phyloP scores from a whole-genome alignment of 441 rosid species.

The Eutrema salsugineum region DNA sequence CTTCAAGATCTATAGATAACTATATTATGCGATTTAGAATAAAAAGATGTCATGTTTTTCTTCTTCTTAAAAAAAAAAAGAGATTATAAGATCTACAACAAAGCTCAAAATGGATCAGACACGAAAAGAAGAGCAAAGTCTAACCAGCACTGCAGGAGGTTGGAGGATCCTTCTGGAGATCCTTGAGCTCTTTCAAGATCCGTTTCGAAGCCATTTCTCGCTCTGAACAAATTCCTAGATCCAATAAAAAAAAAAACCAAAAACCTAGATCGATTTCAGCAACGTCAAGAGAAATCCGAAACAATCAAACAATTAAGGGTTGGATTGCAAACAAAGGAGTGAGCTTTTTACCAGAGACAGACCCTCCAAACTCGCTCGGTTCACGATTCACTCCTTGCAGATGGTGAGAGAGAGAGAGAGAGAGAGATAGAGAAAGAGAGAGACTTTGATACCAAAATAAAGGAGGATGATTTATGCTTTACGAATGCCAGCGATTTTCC shows the following conservation, averaged over 20 bases:
- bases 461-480: background rate
- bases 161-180: slow-evolving; percentile 69
- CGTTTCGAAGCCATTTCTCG: slow-evolving; percentile 59
- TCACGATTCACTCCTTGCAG: slow-evolving; percentile 18
- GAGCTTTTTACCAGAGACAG: slow-evolving; percentile 18
- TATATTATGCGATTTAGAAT: background rate
- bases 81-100: slow-evolving; percentile 10
- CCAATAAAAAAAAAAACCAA: slow-evolving; percentile 4
- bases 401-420: background rate
- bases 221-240: slow-evolving; percentile 34
- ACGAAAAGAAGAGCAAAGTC: background rate
- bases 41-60: background rate
- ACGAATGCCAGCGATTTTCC: slow-evolving; percentile 15
- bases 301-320: background rate
- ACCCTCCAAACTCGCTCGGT: slow-evolving; percentile 25
- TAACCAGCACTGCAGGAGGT: slow-evolving; percentile 63
- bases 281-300: background rate
- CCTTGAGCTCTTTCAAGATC: slow-evolving; percentile 72
- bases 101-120: background rate
- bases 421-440: background rate
- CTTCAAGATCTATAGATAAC: background rate
- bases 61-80: background rate
- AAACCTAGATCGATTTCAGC: background rate
- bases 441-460: background rate
- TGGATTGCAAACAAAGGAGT: background rate